Conservation (phyloP, 352 stramenopile species). For the Thalassiosira exigua region DNA sequence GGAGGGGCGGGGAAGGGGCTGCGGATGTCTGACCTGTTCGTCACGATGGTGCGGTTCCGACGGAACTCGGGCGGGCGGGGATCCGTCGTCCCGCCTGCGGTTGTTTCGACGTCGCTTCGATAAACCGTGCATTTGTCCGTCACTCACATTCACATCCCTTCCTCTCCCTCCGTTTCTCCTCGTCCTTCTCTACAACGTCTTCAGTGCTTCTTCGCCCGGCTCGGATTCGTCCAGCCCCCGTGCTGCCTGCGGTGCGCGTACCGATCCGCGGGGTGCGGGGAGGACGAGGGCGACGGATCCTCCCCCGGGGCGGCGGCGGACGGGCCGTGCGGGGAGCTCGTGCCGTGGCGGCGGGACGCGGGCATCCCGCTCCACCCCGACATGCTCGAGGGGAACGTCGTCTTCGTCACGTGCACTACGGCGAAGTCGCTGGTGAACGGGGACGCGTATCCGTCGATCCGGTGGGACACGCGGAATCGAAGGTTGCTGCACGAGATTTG, state of each 20-base stretch:
- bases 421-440: conserved; percentile 64
- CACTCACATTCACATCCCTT: too few relatives aligned
- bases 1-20: background rate
- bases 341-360: conserved; percentile 73
- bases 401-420: conserved; percentile 68
- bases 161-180: background rate
- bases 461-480: conserved; percentile 48
- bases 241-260: conserved; percentile 72
- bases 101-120: background rate
- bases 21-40: conserved; percentile 45
- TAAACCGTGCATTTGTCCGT: background rate
- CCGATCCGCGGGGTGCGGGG: conserved; percentile 27
- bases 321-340: conserved; percentile 55
- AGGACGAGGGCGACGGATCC: conserved; percentile 9
- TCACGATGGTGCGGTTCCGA: conserved; percentile 44
- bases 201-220: conserved; percentile 73
- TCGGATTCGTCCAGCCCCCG: conserved; percentile 77
- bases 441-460: conserved; percentile 54
- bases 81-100: too few relatives aligned
- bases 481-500: conserved; percentile 33
- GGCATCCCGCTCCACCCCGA: conserved; percentile 70
- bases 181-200: too few relatives aligned
- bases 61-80: background rate
- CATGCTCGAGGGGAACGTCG: conserved; percentile 63
- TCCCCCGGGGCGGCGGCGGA: conserved; percentile 9